Percentiles rank a stretch among this genome's conserved stretches.
Evolutionary conservation across 257 asterid species (phyloP).

Genomic region (Primulina tabacum): DNA sequence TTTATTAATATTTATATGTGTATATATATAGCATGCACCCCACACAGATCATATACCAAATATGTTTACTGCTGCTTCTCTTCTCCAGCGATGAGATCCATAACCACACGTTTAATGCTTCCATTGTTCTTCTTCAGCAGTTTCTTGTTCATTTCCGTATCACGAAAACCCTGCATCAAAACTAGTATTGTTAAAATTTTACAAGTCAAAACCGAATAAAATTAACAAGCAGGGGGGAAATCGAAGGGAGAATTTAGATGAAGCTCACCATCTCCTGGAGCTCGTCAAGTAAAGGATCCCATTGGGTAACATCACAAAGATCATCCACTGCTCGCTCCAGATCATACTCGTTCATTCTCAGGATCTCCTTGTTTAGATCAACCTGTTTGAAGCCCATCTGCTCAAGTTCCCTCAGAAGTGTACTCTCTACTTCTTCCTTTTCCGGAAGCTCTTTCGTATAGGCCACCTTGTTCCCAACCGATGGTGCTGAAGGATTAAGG

Average conservation of each 20-base stretch:
- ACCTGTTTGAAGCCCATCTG: slow-evolving; percentile 80
- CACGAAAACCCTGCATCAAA: slow-evolving; percentile 67
- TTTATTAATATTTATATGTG: no score
- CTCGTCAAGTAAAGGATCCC: slow-evolving; percentile 90
- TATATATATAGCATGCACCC: neutral
- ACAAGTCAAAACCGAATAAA: neutral
- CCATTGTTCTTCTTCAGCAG: slow-evolving; percentile 85
- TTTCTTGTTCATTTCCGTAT: slow-evolving; percentile 52
- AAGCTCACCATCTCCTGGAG: slow-evolving; percentile 73
- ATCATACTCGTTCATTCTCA: slow-evolving; percentile 69
- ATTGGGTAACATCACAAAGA: slow-evolving; percentile 68
- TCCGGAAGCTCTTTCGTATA: slow-evolving; percentile 27
- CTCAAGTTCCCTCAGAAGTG: slow-evolving; percentile 64
- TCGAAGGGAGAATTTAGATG: neutral
- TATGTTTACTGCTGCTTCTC: slow-evolving; percentile 18
- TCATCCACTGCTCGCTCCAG: slow-evolving; percentile 66
- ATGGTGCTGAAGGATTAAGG: slow-evolving; percentile 14
- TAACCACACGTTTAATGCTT: slow-evolving; percentile 82
- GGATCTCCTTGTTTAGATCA: slow-evolving; percentile 70
- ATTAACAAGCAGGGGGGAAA: neutral
- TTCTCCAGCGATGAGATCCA: slow-evolving; percentile 70
- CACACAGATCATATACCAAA: neutral
- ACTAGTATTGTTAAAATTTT: neutral
- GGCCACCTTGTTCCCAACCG: slow-evolving; percentile 11
- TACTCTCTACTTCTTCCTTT: slow-evolving; percentile 41